These are phyloP conservation scores for Leptographium procerum DNA, from an alignment of 2,329 filamentous ascomycete genomes.

Conservation along the genomic window DNA sequence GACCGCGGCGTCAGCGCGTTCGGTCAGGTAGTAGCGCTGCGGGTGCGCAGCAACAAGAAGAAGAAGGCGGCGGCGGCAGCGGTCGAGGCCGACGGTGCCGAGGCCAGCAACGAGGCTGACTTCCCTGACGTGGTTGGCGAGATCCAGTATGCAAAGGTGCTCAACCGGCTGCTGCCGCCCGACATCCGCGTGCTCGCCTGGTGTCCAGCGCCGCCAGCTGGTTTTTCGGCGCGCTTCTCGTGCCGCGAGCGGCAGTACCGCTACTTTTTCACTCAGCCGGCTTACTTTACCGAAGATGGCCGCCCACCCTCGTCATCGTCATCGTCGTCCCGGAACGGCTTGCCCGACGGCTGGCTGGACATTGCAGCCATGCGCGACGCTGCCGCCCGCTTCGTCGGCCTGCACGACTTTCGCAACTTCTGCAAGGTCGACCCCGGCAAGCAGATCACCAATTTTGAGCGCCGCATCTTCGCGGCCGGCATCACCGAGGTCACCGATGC, in stretches of 20 bases:
- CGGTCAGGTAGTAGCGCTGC: slow-evolving; percentile 80
- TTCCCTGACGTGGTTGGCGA: slow-evolving; percentile 46
- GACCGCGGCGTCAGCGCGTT: slow-evolving; percentile 93
- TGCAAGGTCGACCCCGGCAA: slow-evolving; percentile 89
- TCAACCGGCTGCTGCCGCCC: slow-evolving; percentile 79
- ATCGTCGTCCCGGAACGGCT: slow-evolving; percentile 11
- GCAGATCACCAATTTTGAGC: slow-evolving; percentile 72
- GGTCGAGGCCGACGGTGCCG: slow-evolving; percentile 24
- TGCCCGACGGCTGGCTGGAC: slow-evolving; percentile 73
- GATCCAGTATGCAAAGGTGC: slow-evolving; percentile 66
- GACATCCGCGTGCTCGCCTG: slow-evolving; percentile 89
- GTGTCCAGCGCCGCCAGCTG: slow-evolving; percentile 69
- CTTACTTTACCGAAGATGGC: slow-evolving; percentile 52
- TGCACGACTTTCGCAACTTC: slow-evolving; percentile 93
- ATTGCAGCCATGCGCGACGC: slow-evolving; percentile 77
- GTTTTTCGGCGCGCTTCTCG: slow-evolving; percentile 85
- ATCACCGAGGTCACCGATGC: slow-evolving; percentile 57
- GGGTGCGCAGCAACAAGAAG: slow-evolving; percentile 62
- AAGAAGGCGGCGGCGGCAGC: neutral
- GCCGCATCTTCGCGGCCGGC: slow-evolving; percentile 68
- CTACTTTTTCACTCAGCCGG: slow-evolving; percentile 96
- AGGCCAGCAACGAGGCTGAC: slow-evolving; percentile 50
- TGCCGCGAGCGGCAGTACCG: slow-evolving; percentile 86
- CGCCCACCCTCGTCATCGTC: neutral
- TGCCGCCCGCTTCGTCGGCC: slow-evolving; percentile 66